Percentiles rank a stretch among this genome's conserved stretches.
These are phyloP conservation scores for Pseudogymnoascus sp. DNA, from an alignment of 2,329 filamentous ascomycete species.

Conservation along the genomic window DNA sequence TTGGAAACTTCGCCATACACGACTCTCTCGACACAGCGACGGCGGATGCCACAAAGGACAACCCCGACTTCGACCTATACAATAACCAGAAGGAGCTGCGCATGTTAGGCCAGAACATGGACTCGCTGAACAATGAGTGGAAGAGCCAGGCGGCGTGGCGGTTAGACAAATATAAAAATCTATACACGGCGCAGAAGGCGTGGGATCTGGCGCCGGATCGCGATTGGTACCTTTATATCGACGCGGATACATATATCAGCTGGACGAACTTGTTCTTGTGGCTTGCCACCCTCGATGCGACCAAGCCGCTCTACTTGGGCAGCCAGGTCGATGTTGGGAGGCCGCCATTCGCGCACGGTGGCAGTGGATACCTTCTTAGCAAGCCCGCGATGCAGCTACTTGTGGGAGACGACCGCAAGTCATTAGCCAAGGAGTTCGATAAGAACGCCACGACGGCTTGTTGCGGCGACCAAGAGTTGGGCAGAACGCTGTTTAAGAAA, in stretches of 20 bases:
- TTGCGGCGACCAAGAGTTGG: conserved; percentile 45
- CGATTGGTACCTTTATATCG: conserved; percentile 53
- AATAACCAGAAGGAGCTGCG: conserved; percentile 36
- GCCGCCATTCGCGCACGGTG: conserved; percentile 45
- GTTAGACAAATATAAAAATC: conserved; percentile 54
- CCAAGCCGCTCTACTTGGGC: conserved; percentile 40
- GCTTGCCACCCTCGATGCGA: conserved; percentile 36
- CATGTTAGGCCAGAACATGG: conserved; percentile 36
- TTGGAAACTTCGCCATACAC: conserved; percentile 36
- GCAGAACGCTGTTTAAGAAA: conserved; percentile 39
- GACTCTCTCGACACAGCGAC: conserved; percentile 40
- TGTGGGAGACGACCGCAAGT: conserved; percentile 30
- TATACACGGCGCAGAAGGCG: conserved; percentile 49
- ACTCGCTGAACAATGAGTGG: neutral
- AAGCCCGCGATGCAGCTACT: conserved; percentile 42
- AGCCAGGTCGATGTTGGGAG: conserved; percentile 36
- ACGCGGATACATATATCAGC: conserved; percentile 49
- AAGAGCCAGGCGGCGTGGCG: conserved; percentile 38
- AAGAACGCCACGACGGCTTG: conserved; percentile 32
- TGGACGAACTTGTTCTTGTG: conserved; percentile 44
- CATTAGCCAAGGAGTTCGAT: conserved; percentile 33
- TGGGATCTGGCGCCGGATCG: conserved; percentile 41
- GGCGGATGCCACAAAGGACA: conserved; percentile 34
- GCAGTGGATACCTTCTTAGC: conserved; percentile 46
- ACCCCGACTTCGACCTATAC: conserved; percentile 42